phyloP scores from a whole-genome alignment of 2,329 filamentous ascomycete species.

The Fusarium poae region DNA sequence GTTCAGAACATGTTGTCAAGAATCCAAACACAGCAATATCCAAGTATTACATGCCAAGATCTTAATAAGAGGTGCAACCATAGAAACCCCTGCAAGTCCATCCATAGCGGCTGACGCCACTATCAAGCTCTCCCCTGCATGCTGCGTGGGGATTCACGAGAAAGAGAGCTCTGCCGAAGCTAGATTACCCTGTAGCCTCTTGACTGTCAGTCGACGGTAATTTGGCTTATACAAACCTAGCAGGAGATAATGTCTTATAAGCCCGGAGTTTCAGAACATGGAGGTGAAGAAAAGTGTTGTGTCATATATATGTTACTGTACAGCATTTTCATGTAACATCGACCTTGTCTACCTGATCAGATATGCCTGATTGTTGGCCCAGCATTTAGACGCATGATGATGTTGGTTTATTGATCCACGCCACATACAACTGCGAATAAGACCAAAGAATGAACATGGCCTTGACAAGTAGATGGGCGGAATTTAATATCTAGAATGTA shows the following conservation, averaged over 20 bases:
- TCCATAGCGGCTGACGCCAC: conserved; percentile 18
- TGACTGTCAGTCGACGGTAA: background rate
- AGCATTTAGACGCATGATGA: no score
- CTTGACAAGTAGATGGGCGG: no score
- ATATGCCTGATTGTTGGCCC: no score
- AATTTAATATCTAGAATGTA: no score
- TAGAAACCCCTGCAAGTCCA: conserved; percentile 14
- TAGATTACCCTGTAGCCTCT: background rate
- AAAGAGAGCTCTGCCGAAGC: background rate
- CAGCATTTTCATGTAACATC: background rate
- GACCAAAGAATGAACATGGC: no score
- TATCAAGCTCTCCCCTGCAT: conserved; percentile 30
- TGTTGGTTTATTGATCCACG: no score
- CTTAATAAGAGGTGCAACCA: background rate
- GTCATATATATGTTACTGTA: background rate
- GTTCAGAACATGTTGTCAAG: background rate
- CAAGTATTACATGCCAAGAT: background rate
- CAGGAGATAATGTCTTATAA: no score
- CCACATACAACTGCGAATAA: no score
- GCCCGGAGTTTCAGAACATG: no score
- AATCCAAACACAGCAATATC: background rate
- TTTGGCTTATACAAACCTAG: no score
- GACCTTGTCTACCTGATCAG: background rate
- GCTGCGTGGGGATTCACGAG: no score
- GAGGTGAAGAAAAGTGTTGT: background rate